A percentile compares a stretch with the other conserved stretches of the same genome.
These are phyloP conservation scores for Zymoseptoria passerinii DNA, from an alignment of 2,329 filamentous ascomycete genomes.

Conservation along the genomic window DNA sequence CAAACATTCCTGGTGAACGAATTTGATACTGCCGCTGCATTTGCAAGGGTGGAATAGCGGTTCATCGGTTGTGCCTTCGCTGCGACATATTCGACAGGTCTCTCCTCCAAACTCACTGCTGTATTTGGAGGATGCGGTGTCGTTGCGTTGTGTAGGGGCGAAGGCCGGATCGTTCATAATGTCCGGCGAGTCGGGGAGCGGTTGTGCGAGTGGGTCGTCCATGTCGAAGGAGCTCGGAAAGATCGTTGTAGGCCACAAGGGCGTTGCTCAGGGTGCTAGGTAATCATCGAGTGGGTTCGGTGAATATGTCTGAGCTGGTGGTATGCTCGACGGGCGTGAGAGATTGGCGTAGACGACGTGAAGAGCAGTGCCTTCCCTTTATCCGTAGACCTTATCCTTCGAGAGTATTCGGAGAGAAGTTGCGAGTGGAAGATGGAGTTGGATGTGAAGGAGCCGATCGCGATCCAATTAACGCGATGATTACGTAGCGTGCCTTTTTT, in stretches of 20 bases:
- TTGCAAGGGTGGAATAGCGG: conserved; percentile 97
- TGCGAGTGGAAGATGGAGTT: not conserved
- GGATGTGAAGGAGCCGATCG: no score
- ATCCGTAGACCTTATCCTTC: not conserved
- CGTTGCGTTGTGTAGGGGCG: conserved; percentile 16
- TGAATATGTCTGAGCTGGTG: not conserved
- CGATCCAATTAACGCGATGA: no score
- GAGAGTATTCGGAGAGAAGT: not conserved
- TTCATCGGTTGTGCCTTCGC: conserved; percentile 72
- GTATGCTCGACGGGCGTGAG: not conserved
- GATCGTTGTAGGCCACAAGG: conserved; percentile 5
- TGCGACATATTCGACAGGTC: conserved; percentile 95
- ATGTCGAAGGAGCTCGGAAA: conserved; percentile 6
- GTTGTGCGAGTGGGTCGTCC: conserved; percentile 7
- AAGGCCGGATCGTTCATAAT: conserved; percentile 51
- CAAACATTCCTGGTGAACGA: conserved; percentile 92
- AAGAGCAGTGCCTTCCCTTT: not conserved
- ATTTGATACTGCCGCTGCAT: conserved; percentile 98
- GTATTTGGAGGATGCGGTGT: conserved; percentile 19
- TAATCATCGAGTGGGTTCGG: conserved; percentile 3
- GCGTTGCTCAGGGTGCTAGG: conserved; percentile 3
- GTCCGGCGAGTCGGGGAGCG: conserved; percentile 33
- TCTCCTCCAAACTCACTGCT: conserved; percentile 50
- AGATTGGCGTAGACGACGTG: not conserved
- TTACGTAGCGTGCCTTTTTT: no score